Evolutionary conservation across 805 yeast genomes (phyloP), one percentile per base, ranked within the genome.

Genomic region (Candida nemodendra): DNA sequence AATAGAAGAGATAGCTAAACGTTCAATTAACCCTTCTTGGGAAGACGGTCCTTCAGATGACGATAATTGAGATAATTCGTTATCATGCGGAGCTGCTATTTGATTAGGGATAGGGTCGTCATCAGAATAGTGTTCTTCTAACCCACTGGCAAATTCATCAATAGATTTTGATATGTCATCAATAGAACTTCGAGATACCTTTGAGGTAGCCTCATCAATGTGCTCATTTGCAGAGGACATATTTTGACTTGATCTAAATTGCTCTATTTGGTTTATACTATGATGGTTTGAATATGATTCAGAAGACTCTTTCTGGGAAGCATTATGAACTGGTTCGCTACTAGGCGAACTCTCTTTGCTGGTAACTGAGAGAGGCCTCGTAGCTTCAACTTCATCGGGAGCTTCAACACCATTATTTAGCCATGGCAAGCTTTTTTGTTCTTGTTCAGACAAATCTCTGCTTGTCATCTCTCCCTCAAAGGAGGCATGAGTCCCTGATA

Each of bases 151-250:
- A 44, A 44, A 42, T 24, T 39, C 42, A 28, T 47, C 51, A 6
- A 47, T 30, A 14, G 48, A 45, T 18, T 40, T 42, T 12, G 44
- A 32, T 15, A 47, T 38, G 21, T 47, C 48, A 13, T 44, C 47
- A 9, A 47, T 36, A 8, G 49, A 47, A 30, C 32, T 34, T 18
- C 15, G 19, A 11, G 47, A 37, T 8, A 14, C 21, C 8, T 29
- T 11, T 12, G 27, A 18, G 22, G 30, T n/a, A 29, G 18, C 6
- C 7, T 18, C 32, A 22, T 31, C 9, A 14, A 14, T 14, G 22
- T 28, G 15, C 18, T 18, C 18, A 18, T 16, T 22, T 21, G 24
- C 7, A 21, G 7, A 7, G 7, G 24, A 11, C 7, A 21, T 21
- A 13, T 30, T 13, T 4, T 27, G 14, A 11, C 12, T 12, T 3